Evolutionary conservation across 2,329 filamentous ascomycete genomes (phyloP).

Genomic region (Lizonia empirigonia): DNA sequence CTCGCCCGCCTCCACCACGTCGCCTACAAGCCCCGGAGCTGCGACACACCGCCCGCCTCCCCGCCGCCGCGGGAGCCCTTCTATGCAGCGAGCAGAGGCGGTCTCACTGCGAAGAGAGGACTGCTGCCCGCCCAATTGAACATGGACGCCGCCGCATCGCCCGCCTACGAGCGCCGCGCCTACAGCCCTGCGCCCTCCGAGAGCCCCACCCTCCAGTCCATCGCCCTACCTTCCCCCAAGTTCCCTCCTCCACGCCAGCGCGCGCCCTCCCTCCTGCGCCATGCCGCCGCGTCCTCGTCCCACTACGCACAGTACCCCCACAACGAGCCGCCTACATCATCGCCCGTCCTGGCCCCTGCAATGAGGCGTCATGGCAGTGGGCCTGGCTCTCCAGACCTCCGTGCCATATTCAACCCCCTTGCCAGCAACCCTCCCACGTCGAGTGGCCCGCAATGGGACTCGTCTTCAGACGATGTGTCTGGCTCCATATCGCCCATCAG

Average conservation of each 20-base stretch:
- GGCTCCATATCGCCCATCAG: slow-evolving; percentile 24
- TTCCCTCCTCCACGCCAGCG: slow-evolving; percentile 49
- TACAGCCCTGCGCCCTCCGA: slow-evolving; percentile 40
- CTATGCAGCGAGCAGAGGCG: slow-evolving; percentile 20
- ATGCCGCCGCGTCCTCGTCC: slow-evolving; percentile 39
- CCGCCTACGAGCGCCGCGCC: slow-evolving; percentile 35
- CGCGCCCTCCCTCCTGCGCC: slow-evolving; percentile 50
- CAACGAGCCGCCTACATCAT: slow-evolving; percentile 27
- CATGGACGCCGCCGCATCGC: slow-evolving; percentile 33
- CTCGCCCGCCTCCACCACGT: slow-evolving; percentile 27
- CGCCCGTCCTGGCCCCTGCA: slow-evolving; percentile 33
- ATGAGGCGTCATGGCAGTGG: slow-evolving; percentile 35
- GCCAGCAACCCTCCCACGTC: slow-evolving; percentile 44
- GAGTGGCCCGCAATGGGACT: slow-evolving; percentile 32
- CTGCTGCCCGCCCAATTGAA: slow-evolving; percentile 36
- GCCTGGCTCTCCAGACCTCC: slow-evolving; percentile 38
- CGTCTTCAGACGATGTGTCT: slow-evolving; percentile 30
- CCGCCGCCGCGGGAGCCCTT: slow-evolving; percentile 32
- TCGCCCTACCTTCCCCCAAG: slow-evolving; percentile 49
- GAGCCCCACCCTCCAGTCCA: slow-evolving; percentile 39
- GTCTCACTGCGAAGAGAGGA: slow-evolving; percentile 5
- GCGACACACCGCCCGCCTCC: slow-evolving; percentile 44
- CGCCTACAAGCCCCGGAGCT: slow-evolving; percentile 30
- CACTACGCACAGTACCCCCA: slow-evolving; percentile 30
- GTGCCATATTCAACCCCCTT: slow-evolving; percentile 42